A percentile compares a stretch with the other conserved stretches of the same genome.
Evolutionary conservation across 31 red algal genomes (phyloP).

Genomic region (Endocladia muricata): DNA sequence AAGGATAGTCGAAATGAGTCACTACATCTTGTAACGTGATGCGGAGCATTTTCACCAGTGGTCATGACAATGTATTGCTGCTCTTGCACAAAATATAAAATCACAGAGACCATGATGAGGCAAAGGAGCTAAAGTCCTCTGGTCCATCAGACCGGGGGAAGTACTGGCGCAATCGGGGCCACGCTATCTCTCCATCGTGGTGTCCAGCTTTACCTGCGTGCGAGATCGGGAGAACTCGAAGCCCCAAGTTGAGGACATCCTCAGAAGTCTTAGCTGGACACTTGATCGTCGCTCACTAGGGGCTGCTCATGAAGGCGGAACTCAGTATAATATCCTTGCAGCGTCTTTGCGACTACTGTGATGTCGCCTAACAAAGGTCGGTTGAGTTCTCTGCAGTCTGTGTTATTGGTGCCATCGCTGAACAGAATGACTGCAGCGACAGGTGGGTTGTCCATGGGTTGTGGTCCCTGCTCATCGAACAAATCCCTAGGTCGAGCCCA

Average conservation of each 20-base stretch:
- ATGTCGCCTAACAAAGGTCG: not conserved
- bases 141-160: not conserved
- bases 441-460: not conserved
- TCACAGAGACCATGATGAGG: not conserved
- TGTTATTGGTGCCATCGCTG: not conserved
- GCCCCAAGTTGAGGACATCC: not conserved
- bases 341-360: not conserved
- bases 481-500: not conserved
- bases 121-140: not conserved
- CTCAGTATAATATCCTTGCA: not conserved
- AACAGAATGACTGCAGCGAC: not conserved
- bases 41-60: conserved; percentile 17
- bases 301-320: not conserved
- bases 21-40: conserved; percentile 24
- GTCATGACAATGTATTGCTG: conserved; percentile 41
- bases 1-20: conserved; percentile 47
- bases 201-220: conserved; percentile 7
- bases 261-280: not conserved
- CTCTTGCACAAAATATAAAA: conserved; percentile 15
- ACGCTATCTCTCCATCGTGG: not conserved
- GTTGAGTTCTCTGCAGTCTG: not conserved
- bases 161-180: not conserved
- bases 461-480: not conserved
- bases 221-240: not conserved
- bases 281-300: not conserved